phyloP scores from a whole-genome alignment of 352 stramenopile species.

The Pythium diclinum region DNA sequence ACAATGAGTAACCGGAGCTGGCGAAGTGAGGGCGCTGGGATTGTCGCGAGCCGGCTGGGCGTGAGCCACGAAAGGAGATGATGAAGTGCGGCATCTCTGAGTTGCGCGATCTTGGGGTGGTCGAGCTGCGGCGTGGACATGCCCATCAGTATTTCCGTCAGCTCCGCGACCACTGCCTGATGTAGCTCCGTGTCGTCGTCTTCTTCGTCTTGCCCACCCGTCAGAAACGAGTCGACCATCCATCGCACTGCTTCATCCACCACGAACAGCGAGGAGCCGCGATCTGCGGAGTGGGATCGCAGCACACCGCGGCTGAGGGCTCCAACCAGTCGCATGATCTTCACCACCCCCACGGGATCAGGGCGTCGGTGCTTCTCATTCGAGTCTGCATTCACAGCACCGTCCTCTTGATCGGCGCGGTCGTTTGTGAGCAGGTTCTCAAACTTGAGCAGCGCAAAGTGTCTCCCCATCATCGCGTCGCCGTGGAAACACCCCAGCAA shows the following conservation, averaged over 20 bases:
- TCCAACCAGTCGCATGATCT: constrained; percentile 3
- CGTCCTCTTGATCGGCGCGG: neutral
- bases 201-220: neutral
- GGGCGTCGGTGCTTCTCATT: neutral
- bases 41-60: neutral
- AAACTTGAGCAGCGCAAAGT: constrained; percentile 17
- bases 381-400: neutral
- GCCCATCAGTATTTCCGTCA: constrained; percentile 1
- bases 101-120: neutral
- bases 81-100: neutral
- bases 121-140: constrained; percentile 4
- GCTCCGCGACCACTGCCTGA: neutral
- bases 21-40: neutral
- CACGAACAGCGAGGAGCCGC: neutral
- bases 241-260: constrained; percentile 14
- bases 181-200: neutral
- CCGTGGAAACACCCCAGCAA: constrained; percentile 14
- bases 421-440: neutral
- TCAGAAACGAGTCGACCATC: constrained; percentile 13
- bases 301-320: constrained; percentile 7
- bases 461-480: neutral
- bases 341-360: neutral
- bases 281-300: neutral
- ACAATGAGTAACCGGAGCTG: neutral
- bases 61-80: neutral